phyloP scores from a whole-genome alignment of 768 basidiomycete genomes.

The Lyophyllum decastes region DNA sequence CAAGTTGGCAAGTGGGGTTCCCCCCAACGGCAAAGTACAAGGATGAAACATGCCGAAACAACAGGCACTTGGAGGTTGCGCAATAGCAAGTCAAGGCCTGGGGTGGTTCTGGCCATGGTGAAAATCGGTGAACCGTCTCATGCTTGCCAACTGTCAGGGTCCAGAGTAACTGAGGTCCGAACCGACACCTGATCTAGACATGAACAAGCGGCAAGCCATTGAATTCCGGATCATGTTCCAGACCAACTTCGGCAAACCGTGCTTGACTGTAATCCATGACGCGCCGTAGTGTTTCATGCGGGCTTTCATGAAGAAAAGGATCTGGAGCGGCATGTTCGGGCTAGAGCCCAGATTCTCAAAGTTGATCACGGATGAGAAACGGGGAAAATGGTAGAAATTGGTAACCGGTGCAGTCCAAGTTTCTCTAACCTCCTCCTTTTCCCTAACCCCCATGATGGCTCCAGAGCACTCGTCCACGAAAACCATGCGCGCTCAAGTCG shows the following conservation, averaged over 20 bases:
- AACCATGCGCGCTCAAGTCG: constrained; percentile 78
- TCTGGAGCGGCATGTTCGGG: neutral
- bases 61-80: constrained; percentile 1
- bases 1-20: neutral
- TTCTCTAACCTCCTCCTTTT: neutral
- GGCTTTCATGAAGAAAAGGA: neutral
- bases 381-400: neutral
- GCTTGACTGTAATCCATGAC: neutral
- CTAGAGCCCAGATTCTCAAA: neutral
- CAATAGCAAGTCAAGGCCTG: constrained; percentile 6
- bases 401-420: neutral
- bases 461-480: constrained; percentile 15
- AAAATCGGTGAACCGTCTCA: neutral
- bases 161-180: constrained; percentile 1
- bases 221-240: neutral
- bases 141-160: neutral
- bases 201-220: neutral
- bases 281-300: neutral
- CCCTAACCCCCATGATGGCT: constrained; percentile 15
- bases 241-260: neutral
- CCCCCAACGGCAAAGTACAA: neutral
- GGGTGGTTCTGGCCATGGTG: constrained; percentile 8
- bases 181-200: neutral
- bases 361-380: neutral
- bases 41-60: constrained; percentile 5